Evolutionary conservation across 2,329 filamentous ascomycete genomes (phyloP).

Genomic region (Ceratocystiopsis minuta): DNA sequence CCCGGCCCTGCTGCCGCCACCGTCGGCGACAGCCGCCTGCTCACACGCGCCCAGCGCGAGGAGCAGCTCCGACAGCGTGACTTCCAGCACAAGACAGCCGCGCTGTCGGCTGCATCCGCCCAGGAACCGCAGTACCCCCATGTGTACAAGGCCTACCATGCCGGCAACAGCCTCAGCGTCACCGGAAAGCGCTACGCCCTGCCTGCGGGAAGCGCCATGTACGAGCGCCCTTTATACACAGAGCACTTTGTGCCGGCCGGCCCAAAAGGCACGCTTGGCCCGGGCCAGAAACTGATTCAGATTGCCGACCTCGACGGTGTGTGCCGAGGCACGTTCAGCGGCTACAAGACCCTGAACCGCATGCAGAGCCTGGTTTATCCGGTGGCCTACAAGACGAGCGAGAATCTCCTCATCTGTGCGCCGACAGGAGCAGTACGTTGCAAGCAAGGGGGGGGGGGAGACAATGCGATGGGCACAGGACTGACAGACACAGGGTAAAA

Average conservation of each 20-base stretch:
- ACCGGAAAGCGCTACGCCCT: slow-evolving; percentile 69
- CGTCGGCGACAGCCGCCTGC: slow-evolving; percentile 29
- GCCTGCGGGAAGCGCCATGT: slow-evolving; percentile 54
- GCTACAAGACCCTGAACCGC: slow-evolving; percentile 82
- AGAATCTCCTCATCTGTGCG: slow-evolving; percentile 98
- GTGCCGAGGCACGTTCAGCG: slow-evolving; percentile 79
- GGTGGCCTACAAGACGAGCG: slow-evolving; percentile 84
- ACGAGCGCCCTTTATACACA: slow-evolving; percentile 63
- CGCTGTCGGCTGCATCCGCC: slow-evolving; percentile 51
- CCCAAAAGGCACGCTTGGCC: slow-evolving; percentile 55
- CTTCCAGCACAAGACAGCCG: slow-evolving; percentile 61
- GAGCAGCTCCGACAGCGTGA: slow-evolving; percentile 61
- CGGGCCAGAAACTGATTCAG: slow-evolving; percentile 55
- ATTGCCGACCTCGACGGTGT: slow-evolving; percentile 77
- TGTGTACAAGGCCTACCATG: slow-evolving; percentile 69
- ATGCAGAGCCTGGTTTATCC: slow-evolving; percentile 97
- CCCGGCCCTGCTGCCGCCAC: slow-evolving; percentile 14
- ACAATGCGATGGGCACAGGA: no score
- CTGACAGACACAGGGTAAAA: slow-evolving; percentile 57
- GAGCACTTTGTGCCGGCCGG: slow-evolving; percentile 77
- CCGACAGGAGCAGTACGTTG: slow-evolving; percentile 67
- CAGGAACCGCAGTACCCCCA: slow-evolving; percentile 74
- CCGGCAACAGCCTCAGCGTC: slow-evolving; percentile 69
- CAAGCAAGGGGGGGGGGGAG: no score
- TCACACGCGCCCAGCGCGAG: slow-evolving; percentile 62